Evolutionary conservation across 108 stramenopile genomes (phyloP).

Genomic region (Epipyxis sp.): DNA sequence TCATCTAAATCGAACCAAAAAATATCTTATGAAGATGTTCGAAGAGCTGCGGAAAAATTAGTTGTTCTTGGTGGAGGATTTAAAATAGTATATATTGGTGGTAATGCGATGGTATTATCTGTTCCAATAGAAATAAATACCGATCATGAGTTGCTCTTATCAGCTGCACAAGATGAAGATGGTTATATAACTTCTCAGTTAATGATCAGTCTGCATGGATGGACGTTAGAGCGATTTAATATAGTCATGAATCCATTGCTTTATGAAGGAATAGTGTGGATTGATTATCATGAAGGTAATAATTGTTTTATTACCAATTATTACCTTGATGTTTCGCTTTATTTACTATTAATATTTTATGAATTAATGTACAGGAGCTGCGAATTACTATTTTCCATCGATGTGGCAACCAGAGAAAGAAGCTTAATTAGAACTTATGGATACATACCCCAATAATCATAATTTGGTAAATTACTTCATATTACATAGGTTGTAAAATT

Average conservation of each 20-base stretch:
- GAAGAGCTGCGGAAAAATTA: constrained; percentile 10
- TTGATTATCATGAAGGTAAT: constrained; percentile 11
- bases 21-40: background rate
- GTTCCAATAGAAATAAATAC: constrained; percentile 14
- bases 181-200: background rate
- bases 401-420: no score
- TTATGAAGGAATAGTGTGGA: constrained; percentile 27
- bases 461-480: no score
- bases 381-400: no score
- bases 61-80: constrained; percentile 16
- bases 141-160: constrained; percentile 5
- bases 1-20: background rate
- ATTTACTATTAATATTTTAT: no score
- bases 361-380: no score
- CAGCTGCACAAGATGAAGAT: background rate
- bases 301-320: no score
- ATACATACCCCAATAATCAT: no score
- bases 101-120: background rate
- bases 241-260: background rate
- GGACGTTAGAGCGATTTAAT: constrained; percentile 25
- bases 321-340: no score
- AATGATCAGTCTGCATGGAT: background rate
- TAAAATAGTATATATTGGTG: background rate
- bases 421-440: no score
- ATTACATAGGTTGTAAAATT: no score